Evolutionary conservation across 2,329 filamentous ascomycete species (phyloP).

Genomic region (Ramularia endophylla): DNA sequence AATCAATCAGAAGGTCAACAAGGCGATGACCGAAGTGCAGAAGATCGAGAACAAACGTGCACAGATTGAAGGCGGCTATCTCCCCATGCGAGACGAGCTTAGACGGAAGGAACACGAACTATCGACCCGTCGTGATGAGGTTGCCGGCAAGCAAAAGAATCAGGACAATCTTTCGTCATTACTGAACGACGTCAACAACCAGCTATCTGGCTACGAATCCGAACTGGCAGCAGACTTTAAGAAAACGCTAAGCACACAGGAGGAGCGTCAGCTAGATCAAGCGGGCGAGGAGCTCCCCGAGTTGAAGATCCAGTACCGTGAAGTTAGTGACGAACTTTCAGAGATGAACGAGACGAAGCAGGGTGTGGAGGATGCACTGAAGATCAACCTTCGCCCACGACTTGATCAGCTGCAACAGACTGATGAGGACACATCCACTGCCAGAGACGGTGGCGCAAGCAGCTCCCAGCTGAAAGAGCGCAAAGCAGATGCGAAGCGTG

Average conservation of each 20-base stretch:
- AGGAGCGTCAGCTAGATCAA: constrained; percentile 72
- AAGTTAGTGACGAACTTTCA: constrained; percentile 65
- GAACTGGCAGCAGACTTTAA: constrained; percentile 87
- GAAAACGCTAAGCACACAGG: constrained; percentile 75
- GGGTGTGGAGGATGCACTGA: constrained; percentile 76
- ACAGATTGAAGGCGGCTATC: constrained; percentile 75
- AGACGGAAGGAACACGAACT: constrained; percentile 68
- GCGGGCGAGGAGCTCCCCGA: constrained; percentile 65
- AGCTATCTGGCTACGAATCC: constrained; percentile 68
- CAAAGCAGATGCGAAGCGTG: constrained; percentile 73
- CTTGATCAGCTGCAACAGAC: constrained; percentile 78
- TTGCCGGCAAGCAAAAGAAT: constrained; percentile 63
- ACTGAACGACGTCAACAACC: constrained; percentile 56
- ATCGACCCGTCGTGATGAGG: constrained; percentile 64
- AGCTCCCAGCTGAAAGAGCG: constrained; percentile 65
- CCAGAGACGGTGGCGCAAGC: constrained; percentile 50
- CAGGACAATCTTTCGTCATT: constrained; percentile 63
- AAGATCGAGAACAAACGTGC: constrained; percentile 73
- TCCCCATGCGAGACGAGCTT: constrained; percentile 71
- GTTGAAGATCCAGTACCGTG: constrained; percentile 69
- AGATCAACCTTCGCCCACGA: constrained; percentile 81
- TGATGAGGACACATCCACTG: constrained; percentile 59
- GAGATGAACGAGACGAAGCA: constrained; percentile 77
- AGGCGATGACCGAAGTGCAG: constrained; percentile 74
- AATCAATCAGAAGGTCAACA: constrained; percentile 84